Percentiles rank a stretch among this genome's conserved stretches.
These are phyloP conservation scores for Kwoniella pini DNA, from an alignment of 768 basidiomycete genomes.

Conservation along the genomic window DNA sequence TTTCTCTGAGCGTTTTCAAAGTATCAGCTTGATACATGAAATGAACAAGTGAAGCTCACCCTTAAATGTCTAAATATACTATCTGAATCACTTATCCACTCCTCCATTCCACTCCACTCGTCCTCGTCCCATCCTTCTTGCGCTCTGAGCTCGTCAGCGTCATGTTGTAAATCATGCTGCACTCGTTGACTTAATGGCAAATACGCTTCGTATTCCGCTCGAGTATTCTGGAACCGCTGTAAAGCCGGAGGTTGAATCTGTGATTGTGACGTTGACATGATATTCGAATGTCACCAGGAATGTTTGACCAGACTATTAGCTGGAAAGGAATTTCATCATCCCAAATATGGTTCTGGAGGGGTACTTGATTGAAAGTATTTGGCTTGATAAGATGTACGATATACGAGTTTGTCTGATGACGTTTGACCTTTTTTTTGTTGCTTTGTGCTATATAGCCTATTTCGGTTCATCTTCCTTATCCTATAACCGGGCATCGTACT, in stretches of 20 bases:
- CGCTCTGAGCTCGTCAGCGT: conserved; percentile 34
- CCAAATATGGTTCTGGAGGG: too few relatives aligned
- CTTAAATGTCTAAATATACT: conserved; percentile 37
- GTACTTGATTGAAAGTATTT: too few relatives aligned
- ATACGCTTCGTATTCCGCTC: conserved; percentile 40
- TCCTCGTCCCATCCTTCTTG: conserved; percentile 47
- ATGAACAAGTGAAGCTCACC: conserved; percentile 22
- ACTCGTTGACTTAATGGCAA: conserved; percentile 31
- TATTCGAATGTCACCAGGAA: too few relatives aligned
- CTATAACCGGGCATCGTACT: background rate
- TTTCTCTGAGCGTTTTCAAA: conserved; percentile 29
- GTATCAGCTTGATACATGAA: background rate
- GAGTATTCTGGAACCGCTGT: conserved; percentile 13
- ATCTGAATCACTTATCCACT: conserved; percentile 40
- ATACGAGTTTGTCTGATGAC: background rate
- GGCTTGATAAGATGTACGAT: background rate
- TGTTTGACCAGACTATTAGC: too few relatives aligned
- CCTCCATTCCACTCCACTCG: conserved; percentile 30
- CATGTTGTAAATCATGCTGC: conserved; percentile 35
- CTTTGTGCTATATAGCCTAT: too few relatives aligned
- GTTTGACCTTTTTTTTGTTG: too few relatives aligned
- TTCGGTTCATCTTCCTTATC: background rate
- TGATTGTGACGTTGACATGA: background rate
- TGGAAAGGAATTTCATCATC: too few relatives aligned
- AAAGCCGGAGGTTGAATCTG: background rate